Conservation (phyloP, 768 basidiomycete genomes). For the Boletus tomentosulus region DNA sequence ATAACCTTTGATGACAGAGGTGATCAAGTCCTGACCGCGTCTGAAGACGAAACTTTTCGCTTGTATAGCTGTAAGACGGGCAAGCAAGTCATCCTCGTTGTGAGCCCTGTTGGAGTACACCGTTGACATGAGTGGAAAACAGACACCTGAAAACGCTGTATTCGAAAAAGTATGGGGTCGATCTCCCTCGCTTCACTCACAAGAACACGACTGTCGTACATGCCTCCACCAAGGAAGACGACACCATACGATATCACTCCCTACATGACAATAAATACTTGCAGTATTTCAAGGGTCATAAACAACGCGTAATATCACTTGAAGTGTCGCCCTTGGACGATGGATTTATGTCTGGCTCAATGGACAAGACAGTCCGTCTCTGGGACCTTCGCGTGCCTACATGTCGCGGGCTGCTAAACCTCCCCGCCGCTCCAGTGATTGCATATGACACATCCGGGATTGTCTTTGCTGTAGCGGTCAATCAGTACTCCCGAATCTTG, state of each 20-base stretch:
- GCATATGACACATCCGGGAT: conserved; percentile 82
- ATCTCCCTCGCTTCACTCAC: conserved; percentile 93
- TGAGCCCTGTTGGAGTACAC: conserved; percentile 12
- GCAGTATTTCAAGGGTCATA: conserved; percentile 95
- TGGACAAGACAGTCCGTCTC: conserved; percentile 91
- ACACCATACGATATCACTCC: conserved; percentile 92
- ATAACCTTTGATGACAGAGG: conserved; percentile 91
- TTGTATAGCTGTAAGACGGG: conserved; percentile 87
- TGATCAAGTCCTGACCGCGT: conserved; percentile 79
- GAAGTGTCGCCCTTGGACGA: conserved; percentile 92
- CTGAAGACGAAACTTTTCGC: conserved; percentile 89
- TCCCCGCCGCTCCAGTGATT: conserved; percentile 71
- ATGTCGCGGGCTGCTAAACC: conserved; percentile 74
- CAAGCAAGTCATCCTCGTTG: conserved; percentile 65
- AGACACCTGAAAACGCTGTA: conserved; percentile 75
- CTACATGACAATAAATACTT: conserved; percentile 96
- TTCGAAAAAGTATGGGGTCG: conserved; percentile 96
- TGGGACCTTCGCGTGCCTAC: conserved; percentile 87
- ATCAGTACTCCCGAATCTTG: conserved; percentile 75
- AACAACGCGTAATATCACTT: conserved; percentile 80
- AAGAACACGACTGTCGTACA: conserved; percentile 80
- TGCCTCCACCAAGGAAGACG: conserved; percentile 93
- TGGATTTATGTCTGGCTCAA: conserved; percentile 90
- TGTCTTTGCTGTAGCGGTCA: conserved; percentile 85
- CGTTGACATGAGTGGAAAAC: conserved; percentile 26